phyloP scores from a whole-genome alignment of 805 yeast species.

The Lachancea quebecensis region DNA sequence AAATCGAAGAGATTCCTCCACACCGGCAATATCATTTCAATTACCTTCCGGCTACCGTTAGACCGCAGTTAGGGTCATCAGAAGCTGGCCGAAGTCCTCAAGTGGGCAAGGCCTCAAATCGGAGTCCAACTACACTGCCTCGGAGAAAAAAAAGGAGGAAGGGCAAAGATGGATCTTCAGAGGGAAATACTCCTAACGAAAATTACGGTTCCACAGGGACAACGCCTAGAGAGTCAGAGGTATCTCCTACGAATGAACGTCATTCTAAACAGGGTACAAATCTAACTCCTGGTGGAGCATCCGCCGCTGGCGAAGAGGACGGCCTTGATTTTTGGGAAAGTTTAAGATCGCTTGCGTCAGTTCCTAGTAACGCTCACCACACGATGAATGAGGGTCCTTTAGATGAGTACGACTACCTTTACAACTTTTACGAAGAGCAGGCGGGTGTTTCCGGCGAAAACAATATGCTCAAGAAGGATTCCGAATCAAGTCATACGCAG shows the following conservation, averaged over 20 bases:
- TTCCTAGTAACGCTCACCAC: conserved; percentile 9
- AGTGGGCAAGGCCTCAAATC: conserved; percentile 40
- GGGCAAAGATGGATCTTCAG: conserved; percentile 5
- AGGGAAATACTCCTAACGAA: conserved; percentile 3
- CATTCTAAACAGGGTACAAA: conserved; percentile 1
- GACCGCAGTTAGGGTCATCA: conserved; percentile 62
- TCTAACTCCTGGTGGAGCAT: conserved; percentile 5
- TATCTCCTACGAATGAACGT: conserved; percentile 1
- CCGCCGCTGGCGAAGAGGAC: conserved; percentile 42
- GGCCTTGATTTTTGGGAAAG: conserved; percentile 69
- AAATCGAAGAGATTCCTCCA: conserved; percentile 41
- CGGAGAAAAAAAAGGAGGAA: conserved; percentile 11
- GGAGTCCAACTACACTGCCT: conserved; percentile 11
- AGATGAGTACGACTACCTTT: conserved; percentile 14
- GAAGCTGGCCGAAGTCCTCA: conserved; percentile 42
- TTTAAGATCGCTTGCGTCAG: conserved; percentile 48
- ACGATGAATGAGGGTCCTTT: conserved; percentile 4
- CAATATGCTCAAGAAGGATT: not conserved
- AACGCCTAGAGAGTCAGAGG: conserved; percentile 13
- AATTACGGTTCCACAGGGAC: conserved; percentile 10
- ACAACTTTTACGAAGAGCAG: conserved; percentile 13
- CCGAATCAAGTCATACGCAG: too few species aligned
- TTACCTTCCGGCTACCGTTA: conserved; percentile 66
- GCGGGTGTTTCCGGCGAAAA: not conserved
- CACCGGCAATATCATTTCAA: conserved; percentile 65